A percentile compares a stretch with the other conserved stretches of the same genome.
Conservation (phyloP, 2,329 filamentous ascomycete genomes). For the Fusarium paranaense region DNA sequence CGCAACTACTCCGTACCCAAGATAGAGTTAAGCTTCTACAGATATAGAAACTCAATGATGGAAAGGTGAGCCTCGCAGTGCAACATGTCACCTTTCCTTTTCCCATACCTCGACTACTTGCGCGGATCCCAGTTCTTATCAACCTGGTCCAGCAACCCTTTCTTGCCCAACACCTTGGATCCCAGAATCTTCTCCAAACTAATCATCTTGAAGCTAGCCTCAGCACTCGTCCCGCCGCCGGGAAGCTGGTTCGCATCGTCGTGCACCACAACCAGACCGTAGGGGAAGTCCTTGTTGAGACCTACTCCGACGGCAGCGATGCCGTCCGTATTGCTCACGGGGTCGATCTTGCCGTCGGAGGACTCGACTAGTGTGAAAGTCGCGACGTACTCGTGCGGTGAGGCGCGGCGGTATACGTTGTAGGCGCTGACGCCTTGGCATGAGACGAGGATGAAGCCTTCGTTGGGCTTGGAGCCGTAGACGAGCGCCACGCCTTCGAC, state of each 20-base stretch:
- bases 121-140: slow-evolving; percentile 56
- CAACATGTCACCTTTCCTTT: too few relatives aligned
- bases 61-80: too few relatives aligned
- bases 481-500: slow-evolving; percentile 66
- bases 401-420: slow-evolving; percentile 61
- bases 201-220: slow-evolving; percentile 64
- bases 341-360: slow-evolving; percentile 56
- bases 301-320: slow-evolving; percentile 58
- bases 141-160: slow-evolving; percentile 49
- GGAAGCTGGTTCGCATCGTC: slow-evolving; percentile 65
- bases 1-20: too few relatives aligned
- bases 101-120: slow-evolving; percentile 16
- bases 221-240: slow-evolving; percentile 56
- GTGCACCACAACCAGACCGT: slow-evolving; percentile 62
- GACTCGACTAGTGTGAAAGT: slow-evolving; percentile 61
- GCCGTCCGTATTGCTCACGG: slow-evolving; percentile 66
- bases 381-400: slow-evolving; percentile 61
- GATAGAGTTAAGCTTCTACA: too few relatives aligned
- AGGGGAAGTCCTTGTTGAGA: slow-evolving; percentile 56
- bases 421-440: slow-evolving; percentile 65
- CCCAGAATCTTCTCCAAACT: slow-evolving; percentile 55
- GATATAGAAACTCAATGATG: too few relatives aligned
- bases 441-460: slow-evolving; percentile 64
- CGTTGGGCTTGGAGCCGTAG: slow-evolving; percentile 54
- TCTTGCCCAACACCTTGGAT: slow-evolving; percentile 38